Conservation (phyloP, 306 rosid species). For the Castanea mollissima region DNA sequence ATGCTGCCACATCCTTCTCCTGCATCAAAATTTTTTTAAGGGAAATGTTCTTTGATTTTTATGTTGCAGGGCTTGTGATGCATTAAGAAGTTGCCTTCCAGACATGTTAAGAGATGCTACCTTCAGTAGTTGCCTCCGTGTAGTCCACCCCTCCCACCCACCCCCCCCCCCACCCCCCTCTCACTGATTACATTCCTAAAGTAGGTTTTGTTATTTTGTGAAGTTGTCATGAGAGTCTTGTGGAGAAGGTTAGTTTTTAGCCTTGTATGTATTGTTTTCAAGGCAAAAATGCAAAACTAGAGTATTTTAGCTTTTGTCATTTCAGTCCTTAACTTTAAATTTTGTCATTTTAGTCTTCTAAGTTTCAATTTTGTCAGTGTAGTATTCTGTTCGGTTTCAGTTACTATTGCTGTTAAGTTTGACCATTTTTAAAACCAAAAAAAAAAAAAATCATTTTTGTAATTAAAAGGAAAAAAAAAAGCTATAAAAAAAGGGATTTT, state of each 20-base stretch:
- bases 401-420: too few relatives aligned
- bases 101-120: slow-evolving; percentile 62
- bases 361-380: too few relatives aligned
- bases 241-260: neutral
- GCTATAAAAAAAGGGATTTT: too few relatives aligned
- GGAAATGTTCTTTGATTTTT: neutral
- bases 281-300: neutral
- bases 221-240: neutral
- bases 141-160: slow-evolving; percentile 31
- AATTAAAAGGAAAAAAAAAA: too few relatives aligned
- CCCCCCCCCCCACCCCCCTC: neutral
- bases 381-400: too few relatives aligned
- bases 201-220: neutral
- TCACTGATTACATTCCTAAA: neutral
- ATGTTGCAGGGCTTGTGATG: slow-evolving; percentile 61
- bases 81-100: slow-evolving; percentile 68
- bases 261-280: neutral
- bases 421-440: too few relatives aligned
- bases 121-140: slow-evolving; percentile 59
- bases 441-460: too few relatives aligned
- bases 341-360: too few relatives aligned
- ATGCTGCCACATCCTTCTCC: neutral
- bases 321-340: too few relatives aligned
- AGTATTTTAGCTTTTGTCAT: too few relatives aligned
- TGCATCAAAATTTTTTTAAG: neutral